These are phyloP conservation scores for Dichotomocladium elegans DNA, from an alignment of 371 early-diverging fungal species.

Conservation along the genomic window DNA sequence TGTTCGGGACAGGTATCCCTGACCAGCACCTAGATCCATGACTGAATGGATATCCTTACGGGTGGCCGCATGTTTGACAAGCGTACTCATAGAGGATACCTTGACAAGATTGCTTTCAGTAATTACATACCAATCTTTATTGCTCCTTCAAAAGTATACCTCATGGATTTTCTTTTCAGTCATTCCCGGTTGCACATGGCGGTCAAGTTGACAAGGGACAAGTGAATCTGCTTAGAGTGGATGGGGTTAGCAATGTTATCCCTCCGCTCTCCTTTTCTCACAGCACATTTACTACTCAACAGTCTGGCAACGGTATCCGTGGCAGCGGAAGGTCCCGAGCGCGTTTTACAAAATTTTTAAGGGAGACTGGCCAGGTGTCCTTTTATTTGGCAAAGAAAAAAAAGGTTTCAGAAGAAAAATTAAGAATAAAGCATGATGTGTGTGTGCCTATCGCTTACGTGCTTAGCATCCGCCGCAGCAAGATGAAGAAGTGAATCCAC, in stretches of 20 bases:
- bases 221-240: neutral
- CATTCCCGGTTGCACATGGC: conserved; percentile 15
- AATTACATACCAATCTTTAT: neutral
- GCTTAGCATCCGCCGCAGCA: neutral
- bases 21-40: conserved; percentile 70
- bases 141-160: neutral
- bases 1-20: conserved; percentile 75
- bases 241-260: neutral
- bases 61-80: conserved; percentile 49
- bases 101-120: neutral
- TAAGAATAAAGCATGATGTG: neutral
- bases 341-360: conserved; percentile 4
- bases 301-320: conserved; percentile 1
- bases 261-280: neutral
- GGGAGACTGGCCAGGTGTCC: conserved; percentile 9
- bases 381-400: neutral
- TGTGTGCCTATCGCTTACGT: neutral
- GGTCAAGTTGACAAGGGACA: neutral
- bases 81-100: conserved; percentile 36
- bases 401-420: neutral
- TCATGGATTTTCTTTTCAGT: conserved; percentile 21
- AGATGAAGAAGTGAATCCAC: conserved; percentile 13
- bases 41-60: conserved; percentile 40
- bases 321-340: conserved; percentile 4
- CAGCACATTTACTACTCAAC: conserved; percentile 10